Evolutionary conservation across 2,329 filamentous ascomycete species (phyloP).

Genomic region (Fusarium dlaminii): DNA sequence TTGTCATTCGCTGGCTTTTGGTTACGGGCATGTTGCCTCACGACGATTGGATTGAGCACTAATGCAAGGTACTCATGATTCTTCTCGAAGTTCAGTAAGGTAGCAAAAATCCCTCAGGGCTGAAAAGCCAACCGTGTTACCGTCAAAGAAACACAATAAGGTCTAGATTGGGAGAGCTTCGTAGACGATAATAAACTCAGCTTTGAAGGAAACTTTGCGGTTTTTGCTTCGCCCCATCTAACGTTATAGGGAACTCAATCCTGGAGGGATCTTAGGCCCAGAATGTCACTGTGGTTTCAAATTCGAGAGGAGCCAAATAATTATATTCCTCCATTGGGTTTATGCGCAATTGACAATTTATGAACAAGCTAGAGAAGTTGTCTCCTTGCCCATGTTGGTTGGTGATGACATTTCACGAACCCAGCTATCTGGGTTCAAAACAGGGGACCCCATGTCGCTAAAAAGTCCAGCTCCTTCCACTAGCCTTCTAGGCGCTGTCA

Average conservation of each 20-base stretch:
- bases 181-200: background rate
- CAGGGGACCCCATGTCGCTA: slow-evolving; percentile 17
- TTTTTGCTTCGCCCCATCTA: background rate
- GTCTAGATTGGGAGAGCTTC: background rate
- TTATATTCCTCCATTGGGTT: background rate
- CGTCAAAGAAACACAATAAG: background rate
- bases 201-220: background rate
- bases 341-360: background rate
- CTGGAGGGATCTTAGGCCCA: background rate
- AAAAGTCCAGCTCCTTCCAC: slow-evolving; percentile 15
- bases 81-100: background rate
- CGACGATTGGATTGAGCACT: background rate
- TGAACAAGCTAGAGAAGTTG: background rate
- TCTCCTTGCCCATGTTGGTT: background rate
- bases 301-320: background rate
- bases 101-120: background rate
- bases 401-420: background rate
- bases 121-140: background rate
- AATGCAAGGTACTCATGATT: background rate
- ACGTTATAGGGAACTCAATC: background rate
- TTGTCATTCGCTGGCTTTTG: background rate
- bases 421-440: slow-evolving; percentile 1
- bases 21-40: background rate
- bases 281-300: background rate
- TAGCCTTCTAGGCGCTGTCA: slow-evolving; percentile 30